Evolutionary conservation across 225 moss, liverwort and hornwort genomes (phyloP), one percentile per base, ranked within the genome.

Genomic region (Anthoceros angustus): DNA sequence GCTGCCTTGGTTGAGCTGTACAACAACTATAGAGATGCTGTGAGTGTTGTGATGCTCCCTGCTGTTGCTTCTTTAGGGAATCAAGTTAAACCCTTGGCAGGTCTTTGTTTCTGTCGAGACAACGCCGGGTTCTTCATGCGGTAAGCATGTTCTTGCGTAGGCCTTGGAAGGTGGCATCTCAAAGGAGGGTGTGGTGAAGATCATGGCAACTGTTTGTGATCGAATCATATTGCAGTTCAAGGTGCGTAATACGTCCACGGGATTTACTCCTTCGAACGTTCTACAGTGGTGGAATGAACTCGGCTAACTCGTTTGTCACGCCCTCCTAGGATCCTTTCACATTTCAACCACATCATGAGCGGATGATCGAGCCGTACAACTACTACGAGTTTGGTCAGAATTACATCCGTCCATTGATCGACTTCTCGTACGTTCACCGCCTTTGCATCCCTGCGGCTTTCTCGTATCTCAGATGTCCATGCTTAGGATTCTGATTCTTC

Each of bases 381-480:
- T 98, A 98, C 69, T 98, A 98, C 65, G 63, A 71, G 1, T 98
- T 98, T 70, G 95, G 95, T 66, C 95, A 98, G 66, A 89, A 98
- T 70, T 98, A 98, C 69, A 86, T 92, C 66, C 82, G 95, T 65
- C 95, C 86, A 42, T 83, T 98, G 71, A 69, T 98, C 70, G 78
- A 98, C 77, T 98, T 70, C 74, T 87, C 88, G 95, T 95, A 72
- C 25, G 80, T 66, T 65, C 18, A 32, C 2, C 32, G 2, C 4
- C 32, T 4, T 32, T 32, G 32, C 32, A 32, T 32, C 32, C 32
- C 1, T 18, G 16, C 3, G n/a, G 4, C 12, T 25, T 18, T 18
- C 20, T 18, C 20, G 39, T 39, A 14, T 42, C 10, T 2, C n/a
- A 7, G 65, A 14, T 10, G 0, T 2, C 6, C 42, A 25, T n/a